Percentiles rank a stretch among this genome's conserved stretches.
Evolutionary conservation across 352 stramenopile species (phyloP).

Genomic region (Bremia lactucae): DNA sequence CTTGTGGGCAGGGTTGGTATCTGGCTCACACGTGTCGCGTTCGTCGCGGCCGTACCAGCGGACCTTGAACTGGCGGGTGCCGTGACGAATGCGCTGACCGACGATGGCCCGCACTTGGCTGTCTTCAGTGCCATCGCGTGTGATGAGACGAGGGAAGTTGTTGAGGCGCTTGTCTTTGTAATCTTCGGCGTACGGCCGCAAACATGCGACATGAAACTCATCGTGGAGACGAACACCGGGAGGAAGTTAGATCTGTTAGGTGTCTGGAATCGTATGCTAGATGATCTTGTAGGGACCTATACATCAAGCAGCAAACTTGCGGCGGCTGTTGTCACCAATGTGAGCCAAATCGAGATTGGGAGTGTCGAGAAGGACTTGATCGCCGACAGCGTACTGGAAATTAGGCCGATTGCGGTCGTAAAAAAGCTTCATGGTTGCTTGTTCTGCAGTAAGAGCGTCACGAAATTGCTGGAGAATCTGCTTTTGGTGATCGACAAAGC

Average conservation of each 20-base stretch:
- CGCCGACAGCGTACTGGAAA: too few relatives aligned
- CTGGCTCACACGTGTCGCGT: not conserved
- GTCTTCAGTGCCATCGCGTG: not conserved
- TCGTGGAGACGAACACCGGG: not conserved
- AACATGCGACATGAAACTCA: not conserved
- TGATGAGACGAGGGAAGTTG: not conserved
- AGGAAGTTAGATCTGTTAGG: not conserved
- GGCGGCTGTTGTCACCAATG: not conserved
- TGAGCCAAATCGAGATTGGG: too few relatives aligned
- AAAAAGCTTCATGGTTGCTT: too few relatives aligned
- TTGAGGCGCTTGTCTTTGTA: not conserved
- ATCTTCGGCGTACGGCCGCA: not conserved
- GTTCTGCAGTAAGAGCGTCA: too few relatives aligned
- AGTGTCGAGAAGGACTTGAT: too few relatives aligned
- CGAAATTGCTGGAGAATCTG: not conserved
- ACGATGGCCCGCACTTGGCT: not conserved
- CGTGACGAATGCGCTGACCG: not conserved
- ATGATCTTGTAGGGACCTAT: not conserved
- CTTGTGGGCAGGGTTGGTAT: not conserved
- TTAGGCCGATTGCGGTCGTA: too few relatives aligned
- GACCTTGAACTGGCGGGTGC: not conserved
- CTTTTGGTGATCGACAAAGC: not conserved
- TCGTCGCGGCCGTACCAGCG: not conserved
- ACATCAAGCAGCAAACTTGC: not conserved
- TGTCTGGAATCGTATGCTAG: too few relatives aligned